phyloP scores from a whole-genome alignment of 1,284 basidiomycete genomes.

The Mycosarcoma maydis region DNA sequence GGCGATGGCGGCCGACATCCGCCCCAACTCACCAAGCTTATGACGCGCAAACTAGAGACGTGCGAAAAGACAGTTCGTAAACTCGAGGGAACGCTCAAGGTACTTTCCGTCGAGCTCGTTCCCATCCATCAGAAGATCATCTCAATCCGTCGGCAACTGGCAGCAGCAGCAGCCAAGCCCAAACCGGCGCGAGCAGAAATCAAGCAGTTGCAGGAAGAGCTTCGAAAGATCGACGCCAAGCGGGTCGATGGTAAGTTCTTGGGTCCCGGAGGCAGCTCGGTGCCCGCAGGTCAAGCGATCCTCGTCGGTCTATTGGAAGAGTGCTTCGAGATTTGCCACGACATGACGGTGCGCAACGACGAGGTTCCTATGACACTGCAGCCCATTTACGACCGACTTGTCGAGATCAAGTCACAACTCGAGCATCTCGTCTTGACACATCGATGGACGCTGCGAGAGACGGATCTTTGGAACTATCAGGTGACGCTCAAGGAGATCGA shows the following conservation, averaged over 20 bases:
- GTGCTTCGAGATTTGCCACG: constrained; percentile 95
- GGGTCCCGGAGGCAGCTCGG: constrained; percentile 84
- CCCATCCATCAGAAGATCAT: constrained; percentile 77
- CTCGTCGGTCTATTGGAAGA: constrained; percentile 86
- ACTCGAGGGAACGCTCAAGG: constrained; percentile 62
- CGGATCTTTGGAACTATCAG: constrained; percentile 81
- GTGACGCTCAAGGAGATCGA: constrained; percentile 95
- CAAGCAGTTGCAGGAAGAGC: constrained; percentile 88
- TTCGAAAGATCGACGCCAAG: constrained; percentile 86
- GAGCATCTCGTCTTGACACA: constrained; percentile 92
- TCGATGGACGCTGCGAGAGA: constrained; percentile 96
- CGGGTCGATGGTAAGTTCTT: constrained; percentile 96
- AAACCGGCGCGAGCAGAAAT: constrained; percentile 85
- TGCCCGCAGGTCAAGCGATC: constrained; percentile 82
- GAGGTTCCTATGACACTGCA: constrained; percentile 86
- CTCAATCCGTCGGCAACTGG: constrained; percentile 85
- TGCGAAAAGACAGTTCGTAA: constrained; percentile 71
- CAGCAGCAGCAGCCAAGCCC: constrained; percentile 85
- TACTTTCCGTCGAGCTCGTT: constrained; percentile 66
- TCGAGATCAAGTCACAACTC: constrained; percentile 83
- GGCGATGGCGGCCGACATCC: constrained; percentile 80
- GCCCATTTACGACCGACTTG: constrained; percentile 92
- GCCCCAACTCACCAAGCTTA: constrained; percentile 85
- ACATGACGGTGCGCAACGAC: constrained; percentile 92
- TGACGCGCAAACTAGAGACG: constrained; percentile 88